These are phyloP conservation scores for Boletus smithii DNA, from an alignment of 1,284 basidiomycete species.

Conservation along the genomic window DNA sequence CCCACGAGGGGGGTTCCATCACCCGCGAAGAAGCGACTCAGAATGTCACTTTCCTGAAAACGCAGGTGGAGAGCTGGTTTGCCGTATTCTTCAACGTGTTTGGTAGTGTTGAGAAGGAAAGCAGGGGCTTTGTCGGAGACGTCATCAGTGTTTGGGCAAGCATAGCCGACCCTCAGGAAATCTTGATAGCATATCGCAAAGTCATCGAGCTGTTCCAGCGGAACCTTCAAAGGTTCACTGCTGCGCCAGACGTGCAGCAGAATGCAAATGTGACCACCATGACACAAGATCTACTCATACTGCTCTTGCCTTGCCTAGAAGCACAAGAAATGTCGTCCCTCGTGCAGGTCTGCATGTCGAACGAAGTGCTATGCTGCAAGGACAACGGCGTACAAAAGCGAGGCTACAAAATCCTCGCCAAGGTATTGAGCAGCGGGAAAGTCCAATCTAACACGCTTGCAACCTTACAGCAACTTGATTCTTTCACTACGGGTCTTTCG, in stretches of 20 bases:
- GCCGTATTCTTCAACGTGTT: constrained; percentile 98
- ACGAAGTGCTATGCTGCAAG: constrained; percentile 61
- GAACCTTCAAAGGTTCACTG: constrained; percentile 50
- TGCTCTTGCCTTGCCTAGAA: constrained; percentile 81
- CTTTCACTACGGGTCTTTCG: constrained; percentile 61
- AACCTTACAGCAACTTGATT: constrained; percentile 59
- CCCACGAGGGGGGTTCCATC: constrained; percentile 31
- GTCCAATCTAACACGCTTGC: constrained; percentile 41
- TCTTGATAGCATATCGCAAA: constrained; percentile 78
- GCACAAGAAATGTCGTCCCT: constrained; percentile 56
- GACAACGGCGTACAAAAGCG: constrained; percentile 96
- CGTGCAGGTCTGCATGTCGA: constrained; percentile 59
- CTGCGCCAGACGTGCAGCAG: constrained; percentile 31
- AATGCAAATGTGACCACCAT: constrained; percentile 52
- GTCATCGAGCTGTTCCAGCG: constrained; percentile 76
- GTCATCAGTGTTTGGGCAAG: constrained; percentile 85
- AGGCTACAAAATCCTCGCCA: constrained; percentile 84
- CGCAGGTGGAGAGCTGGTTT: constrained; percentile 88
- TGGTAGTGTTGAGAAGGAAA: constrained; percentile 74
- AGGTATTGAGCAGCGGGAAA: constrained; percentile 64
- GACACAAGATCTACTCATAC: constrained; percentile 86
- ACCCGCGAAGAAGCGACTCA: constrained; percentile 53
- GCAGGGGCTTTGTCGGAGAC: constrained; percentile 82
- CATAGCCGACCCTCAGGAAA: constrained; percentile 73
- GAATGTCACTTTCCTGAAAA: constrained; percentile 74